Conservation (phyloP, 768 basidiomycete species). For the Tremella mesenterica region DNA sequence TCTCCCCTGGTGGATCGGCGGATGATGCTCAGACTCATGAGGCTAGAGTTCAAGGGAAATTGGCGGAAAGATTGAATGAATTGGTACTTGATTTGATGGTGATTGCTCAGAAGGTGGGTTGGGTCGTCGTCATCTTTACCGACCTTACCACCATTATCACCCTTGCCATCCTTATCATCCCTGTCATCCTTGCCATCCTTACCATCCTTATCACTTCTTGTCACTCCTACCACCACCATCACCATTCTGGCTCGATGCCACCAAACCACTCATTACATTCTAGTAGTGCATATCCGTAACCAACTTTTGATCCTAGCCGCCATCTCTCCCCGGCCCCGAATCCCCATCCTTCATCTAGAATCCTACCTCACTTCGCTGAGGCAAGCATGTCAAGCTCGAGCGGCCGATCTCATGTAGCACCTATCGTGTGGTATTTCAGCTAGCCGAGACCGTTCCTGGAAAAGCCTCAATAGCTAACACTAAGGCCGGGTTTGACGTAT, state of each 20-base stretch:
- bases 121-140: no score
- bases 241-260: not conserved
- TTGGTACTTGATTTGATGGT: constrained; percentile 73
- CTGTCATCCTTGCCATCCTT: not conserved
- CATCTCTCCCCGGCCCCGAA: no score
- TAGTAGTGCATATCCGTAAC: no score
- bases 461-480: not conserved
- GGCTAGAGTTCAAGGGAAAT: constrained; percentile 52
- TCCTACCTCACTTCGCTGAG: no score
- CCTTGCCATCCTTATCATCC: no score
- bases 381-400: no score
- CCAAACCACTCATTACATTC: no score
- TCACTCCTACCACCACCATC: not conserved
- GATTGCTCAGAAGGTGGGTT: constrained; percentile 59
- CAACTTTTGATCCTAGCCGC: no score
- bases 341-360: no score
- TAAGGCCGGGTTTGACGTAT: constrained; percentile 81
- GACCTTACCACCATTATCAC: no score
- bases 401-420: no score
- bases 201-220: not conserved
- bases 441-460: not conserved
- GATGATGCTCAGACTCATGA: constrained; percentile 48
- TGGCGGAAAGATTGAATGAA: constrained; percentile 62
- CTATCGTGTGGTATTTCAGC: no score
- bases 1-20: constrained; percentile 45